Evolutionary conservation across 495 filamentous ascomycete genomes (phyloP), one percentile per base, ranked within the genome.

Genomic region (Tuber indicum): DNA sequence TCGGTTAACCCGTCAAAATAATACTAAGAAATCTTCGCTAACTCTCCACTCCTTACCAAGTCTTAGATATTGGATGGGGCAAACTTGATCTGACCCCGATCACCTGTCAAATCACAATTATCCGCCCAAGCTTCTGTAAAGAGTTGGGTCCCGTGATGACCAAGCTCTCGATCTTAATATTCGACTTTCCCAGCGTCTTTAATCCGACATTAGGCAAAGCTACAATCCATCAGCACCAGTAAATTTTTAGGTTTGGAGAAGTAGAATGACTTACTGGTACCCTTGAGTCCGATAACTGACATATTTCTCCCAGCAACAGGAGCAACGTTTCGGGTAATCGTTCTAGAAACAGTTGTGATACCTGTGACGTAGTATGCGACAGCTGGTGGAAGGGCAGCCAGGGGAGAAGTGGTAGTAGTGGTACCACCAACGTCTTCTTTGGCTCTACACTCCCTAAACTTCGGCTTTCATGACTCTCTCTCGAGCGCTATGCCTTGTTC

Each of bases 1-100:
- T 91, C 90, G 62, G 91, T 82, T 1, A 91, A 85, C 0, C 91
- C 91, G 77, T 92, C 91, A 80, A 91, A 91, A 79, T 89, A 90
- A 84, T 92, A 90, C 83, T 84, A 78, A 39, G 74, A 72, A 45
- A 76, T 71, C 44, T 19, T 21, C 14, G 45, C 74, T 49, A 79
- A 69, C 21, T 47, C 46, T n/a, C n/a, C 3, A 44, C n/a, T 32
- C 45, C 36, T 41, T 17, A 39, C 43, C n/a, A 36, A 73, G 42
- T 10, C 71, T n/a, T n/a, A 8, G 23, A 36, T 1, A 47, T 49
- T 44, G 45, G 14, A 12, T 44, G 23, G 23, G 26, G 21, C n/a
- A 70, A 70, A 78, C 78, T 90, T 91, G 84, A 85, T 86, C 75
- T 86, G 85, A 77, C 85, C 84, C 41, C 85, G 83, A 81, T 89